Evolutionary conservation across 2,329 filamentous ascomycete genomes (phyloP), one percentile per base, ranked within the genome.

Genomic region (Fusarium sp.): DNA sequence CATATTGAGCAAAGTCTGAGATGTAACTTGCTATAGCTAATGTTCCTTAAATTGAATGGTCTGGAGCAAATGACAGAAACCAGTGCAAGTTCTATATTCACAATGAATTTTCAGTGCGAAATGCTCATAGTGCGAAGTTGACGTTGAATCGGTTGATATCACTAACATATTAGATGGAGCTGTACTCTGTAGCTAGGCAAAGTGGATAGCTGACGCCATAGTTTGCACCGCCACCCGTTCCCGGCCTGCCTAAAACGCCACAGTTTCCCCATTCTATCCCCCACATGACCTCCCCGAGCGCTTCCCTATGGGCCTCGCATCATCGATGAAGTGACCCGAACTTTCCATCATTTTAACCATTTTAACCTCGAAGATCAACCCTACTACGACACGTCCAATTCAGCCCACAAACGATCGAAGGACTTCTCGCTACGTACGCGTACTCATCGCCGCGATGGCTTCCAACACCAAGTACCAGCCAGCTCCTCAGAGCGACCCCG

Each of bases 401-500:
- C 44, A 55, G 29, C 18, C 29, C 39, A 33, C 16, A 16, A 60
- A 18, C 23, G 16, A 31, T 31, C 21, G 16, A 27, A 29, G 37
- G 27, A 29, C 18, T 10, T 51, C 10, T 38, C 12, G 16, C 39
- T 42, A 52, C 23, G 25, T 35, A 18, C 54, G 52, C 41, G 49
- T 38, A 52, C 19, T 18, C 7, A 21, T 54, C 51, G 42, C 33
- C 48, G 46, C 45, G 63, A 95, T 95, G 93, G 88, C 92, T 54
- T 86, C 90, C 69, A 94, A 89, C 76, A 87, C 94, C 57, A 96
- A 95, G 83, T 98, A 98, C 82, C 88, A 92, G 74, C 88, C 91
- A 57, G 94, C 94, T 77, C 91, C 94, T 27, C 92, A 94, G 85
- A 92, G 93, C 80, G 95, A 98, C 84, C 95, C 94, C 49, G 89